These are phyloP conservation scores for Cylindrotheca closterium DNA, from an alignment of 108 stramenopile genomes.

Conservation along the genomic window DNA sequence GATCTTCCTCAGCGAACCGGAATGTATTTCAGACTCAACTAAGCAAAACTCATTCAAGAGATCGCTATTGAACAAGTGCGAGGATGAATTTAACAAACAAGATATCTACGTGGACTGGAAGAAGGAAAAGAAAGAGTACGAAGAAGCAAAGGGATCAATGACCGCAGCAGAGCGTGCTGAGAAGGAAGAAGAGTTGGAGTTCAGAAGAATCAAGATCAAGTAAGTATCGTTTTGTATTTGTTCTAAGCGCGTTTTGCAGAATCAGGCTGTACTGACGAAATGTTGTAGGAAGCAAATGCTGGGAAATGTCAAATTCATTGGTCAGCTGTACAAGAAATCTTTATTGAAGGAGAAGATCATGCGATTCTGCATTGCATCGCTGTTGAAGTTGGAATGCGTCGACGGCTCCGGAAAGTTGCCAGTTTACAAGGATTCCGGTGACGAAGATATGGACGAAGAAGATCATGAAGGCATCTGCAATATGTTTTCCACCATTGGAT, in stretches of 20 bases:
- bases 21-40: conserved; percentile 62
- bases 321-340: conserved; percentile 94
- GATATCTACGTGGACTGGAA: conserved; percentile 86
- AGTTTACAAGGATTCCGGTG: conserved; percentile 44
- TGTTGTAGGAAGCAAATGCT: conserved; percentile 75
- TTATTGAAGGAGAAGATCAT: conserved; percentile 94
- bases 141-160: conserved; percentile 57
- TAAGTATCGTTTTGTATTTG: not conserved
- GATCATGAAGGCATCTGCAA: conserved; percentile 91
- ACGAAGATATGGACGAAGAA: conserved; percentile 80
- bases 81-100: conserved; percentile 88
- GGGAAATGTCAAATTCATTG: conserved; percentile 96
- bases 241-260: not conserved
- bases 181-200: conserved; percentile 74
- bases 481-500: conserved; percentile 82
- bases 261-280: not conserved
- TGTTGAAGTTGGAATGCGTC: conserved; percentile 75
- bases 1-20: conserved; percentile 70
- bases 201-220: conserved; percentile 89
- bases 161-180: conserved; percentile 67
- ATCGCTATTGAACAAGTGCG: conserved; percentile 86
- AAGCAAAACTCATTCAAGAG: conserved; percentile 87
- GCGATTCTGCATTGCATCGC: conserved; percentile 78
- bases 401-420: conserved; percentile 43
- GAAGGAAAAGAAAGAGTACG: conserved; percentile 70